phyloP scores from a whole-genome alignment of 2,329 filamentous ascomycete genomes.

The Phialophora expanda region DNA sequence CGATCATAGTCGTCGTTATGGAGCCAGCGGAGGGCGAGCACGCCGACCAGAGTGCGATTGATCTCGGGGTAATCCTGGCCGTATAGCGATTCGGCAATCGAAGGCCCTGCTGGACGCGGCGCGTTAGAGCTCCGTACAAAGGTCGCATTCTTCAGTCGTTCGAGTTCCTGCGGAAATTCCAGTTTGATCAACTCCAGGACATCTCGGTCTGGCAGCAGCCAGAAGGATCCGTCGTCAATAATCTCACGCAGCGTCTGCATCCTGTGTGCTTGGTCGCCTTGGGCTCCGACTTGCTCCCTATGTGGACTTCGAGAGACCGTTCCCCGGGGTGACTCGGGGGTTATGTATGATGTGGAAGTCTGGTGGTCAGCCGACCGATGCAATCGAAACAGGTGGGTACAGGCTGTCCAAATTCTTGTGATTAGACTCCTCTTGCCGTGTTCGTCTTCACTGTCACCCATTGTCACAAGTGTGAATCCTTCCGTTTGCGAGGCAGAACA shows the following conservation, averaged over 20 bases:
- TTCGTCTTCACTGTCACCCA: constrained; percentile 19
- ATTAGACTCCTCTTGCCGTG: neutral
- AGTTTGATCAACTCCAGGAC: constrained; percentile 39
- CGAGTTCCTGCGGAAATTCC: constrained; percentile 41
- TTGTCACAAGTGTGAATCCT: constrained; percentile 6
- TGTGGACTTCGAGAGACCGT: neutral
- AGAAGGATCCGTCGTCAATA: constrained; percentile 30
- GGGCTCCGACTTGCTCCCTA: neutral
- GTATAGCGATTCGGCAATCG: constrained; percentile 44
- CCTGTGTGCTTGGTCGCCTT: neutral
- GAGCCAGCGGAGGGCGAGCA: constrained; percentile 48
- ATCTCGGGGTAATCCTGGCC: constrained; percentile 45
- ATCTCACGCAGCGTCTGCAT: constrained; percentile 19
- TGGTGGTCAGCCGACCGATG: neutral
- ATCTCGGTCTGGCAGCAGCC: constrained; percentile 32
- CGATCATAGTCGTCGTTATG: constrained; percentile 43
- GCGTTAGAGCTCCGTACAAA: constrained; percentile 26
- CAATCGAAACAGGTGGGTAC: neutral
- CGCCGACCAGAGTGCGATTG: constrained; percentile 48
- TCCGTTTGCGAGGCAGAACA: constrained; percentile 5
- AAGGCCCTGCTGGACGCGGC: constrained; percentile 26
- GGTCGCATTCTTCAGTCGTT: constrained; percentile 42
- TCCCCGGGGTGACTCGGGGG: neutral
- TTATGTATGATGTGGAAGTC: neutral
- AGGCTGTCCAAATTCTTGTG: constrained; percentile 12